Evolutionary conservation across 2,329 filamentous ascomycete species (phyloP).

Genomic region (Tetracladium maxilliforme): DNA sequence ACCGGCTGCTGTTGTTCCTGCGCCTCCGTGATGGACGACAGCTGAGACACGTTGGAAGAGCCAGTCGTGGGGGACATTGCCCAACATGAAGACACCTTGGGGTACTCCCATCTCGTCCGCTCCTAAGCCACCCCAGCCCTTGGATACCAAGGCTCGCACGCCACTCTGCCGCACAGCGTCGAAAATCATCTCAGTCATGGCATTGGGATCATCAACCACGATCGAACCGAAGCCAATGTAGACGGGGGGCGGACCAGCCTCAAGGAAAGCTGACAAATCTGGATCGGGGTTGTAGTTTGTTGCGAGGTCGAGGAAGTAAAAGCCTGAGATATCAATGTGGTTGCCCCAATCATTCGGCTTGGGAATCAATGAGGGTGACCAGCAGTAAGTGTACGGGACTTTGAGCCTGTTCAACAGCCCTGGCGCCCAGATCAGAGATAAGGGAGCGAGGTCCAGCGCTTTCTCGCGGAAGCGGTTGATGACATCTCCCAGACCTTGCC

Average conservation of each 20-base stretch:
- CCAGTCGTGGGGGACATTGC: constrained; percentile 82
- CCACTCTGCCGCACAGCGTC: constrained; percentile 52
- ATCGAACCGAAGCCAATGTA: constrained; percentile 80
- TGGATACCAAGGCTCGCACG: constrained; percentile 68
- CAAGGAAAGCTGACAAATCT: constrained; percentile 51
- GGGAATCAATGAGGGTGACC: constrained; percentile 69
- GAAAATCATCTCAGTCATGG: constrained; percentile 57
- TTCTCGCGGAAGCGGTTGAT: constrained; percentile 77
- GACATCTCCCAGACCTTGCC: constrained; percentile 71
- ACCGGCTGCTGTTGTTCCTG: constrained; percentile 78
- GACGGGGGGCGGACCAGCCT: constrained; percentile 54
- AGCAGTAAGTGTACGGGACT: constrained; percentile 83
- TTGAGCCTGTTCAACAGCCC: constrained; percentile 61
- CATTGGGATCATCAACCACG: constrained; percentile 62
- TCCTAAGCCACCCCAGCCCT: constrained; percentile 79
- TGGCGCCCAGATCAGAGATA: constrained; percentile 73
- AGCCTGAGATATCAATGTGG: constrained; percentile 61
- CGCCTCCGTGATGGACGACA: constrained; percentile 79
- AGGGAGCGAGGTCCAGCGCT: constrained; percentile 57
- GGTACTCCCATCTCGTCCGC: constrained; percentile 56
- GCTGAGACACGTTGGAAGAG: constrained; percentile 67
- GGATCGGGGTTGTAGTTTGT: constrained; percentile 50
- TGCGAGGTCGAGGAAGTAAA: constrained; percentile 59
- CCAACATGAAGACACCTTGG: constrained; percentile 67
- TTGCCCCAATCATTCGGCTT: constrained; percentile 65